phyloP scores from a whole-genome alignment of 176 grass and related monocot species.

The Musa acuminata region DNA sequence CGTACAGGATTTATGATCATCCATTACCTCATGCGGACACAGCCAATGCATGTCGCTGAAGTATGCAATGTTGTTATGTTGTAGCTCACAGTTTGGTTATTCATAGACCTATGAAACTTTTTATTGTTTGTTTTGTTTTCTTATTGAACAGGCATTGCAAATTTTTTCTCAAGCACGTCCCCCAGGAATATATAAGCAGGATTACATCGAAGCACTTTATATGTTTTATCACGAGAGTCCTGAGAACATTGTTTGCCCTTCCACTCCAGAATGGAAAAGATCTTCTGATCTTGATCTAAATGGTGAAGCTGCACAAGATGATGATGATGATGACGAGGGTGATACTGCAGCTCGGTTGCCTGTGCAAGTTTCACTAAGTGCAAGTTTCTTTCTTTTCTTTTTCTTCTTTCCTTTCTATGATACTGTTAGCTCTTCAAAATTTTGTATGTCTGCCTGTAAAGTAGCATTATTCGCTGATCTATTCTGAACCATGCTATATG shows the following conservation, averaged over 20 bases:
- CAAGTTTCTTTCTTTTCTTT: slow-evolving; percentile 3
- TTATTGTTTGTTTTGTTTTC: slow-evolving; percentile 23
- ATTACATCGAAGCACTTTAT: slow-evolving; percentile 85
- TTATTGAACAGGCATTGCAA: slow-evolving; percentile 46
- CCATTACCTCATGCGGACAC: slow-evolving; percentile 90
- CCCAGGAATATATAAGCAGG: slow-evolving; percentile 96
- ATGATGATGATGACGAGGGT: slow-evolving; percentile 51
- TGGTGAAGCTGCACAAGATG: slow-evolving; percentile 90
- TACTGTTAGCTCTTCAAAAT: background rate
- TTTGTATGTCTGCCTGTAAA: background rate
- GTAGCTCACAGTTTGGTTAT: background rate
- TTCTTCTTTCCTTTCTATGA: slow-evolving; percentile 10
- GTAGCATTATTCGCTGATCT: background rate
- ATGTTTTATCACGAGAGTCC: slow-evolving; percentile 93
- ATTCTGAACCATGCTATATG: background rate
- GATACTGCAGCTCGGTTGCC: slow-evolving; percentile 29
- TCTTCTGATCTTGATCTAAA: slow-evolving; percentile 88
- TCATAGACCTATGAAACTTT: background rate
- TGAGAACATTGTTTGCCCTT: slow-evolving; percentile 65
- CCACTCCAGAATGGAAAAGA: slow-evolving; percentile 92
- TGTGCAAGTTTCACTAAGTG: slow-evolving; percentile 39
- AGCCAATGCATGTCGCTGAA: slow-evolving; percentile 53
- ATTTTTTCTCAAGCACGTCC: slow-evolving; percentile 75
- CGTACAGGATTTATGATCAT: slow-evolving; percentile 99
- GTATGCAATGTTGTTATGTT: slow-evolving; percentile 22